Percentiles rank a stretch among this genome's conserved stretches.
These are phyloP conservation scores for Picea sitchensis DNA, from an alignment of 75 land plant species.

Conservation along the genomic window DNA sequence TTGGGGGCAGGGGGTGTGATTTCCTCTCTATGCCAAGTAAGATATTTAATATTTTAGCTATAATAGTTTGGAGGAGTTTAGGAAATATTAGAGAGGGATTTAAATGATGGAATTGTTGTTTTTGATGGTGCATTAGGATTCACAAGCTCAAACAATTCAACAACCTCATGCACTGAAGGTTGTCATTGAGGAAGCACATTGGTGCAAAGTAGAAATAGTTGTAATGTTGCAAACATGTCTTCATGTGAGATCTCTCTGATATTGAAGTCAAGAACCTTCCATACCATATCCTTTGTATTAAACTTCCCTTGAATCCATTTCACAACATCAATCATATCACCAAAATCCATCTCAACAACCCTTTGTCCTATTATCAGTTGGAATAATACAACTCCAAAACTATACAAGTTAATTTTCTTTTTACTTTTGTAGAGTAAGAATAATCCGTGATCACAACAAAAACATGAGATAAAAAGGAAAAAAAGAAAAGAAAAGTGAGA, in stretches of 20 bases:
- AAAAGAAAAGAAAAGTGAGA: not conserved
- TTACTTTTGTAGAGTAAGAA: constrained; percentile 37
- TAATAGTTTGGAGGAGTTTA: too few species aligned
- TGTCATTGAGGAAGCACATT: too few species aligned
- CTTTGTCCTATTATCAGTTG: constrained; percentile 49
- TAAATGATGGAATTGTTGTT: too few species aligned
- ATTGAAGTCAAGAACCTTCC: constrained; percentile 45
- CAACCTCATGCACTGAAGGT: too few species aligned
- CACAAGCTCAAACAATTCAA: too few species aligned
- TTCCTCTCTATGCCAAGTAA: too few species aligned
- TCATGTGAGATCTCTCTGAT: constrained; percentile 11
- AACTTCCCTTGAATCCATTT: constrained; percentile 52
- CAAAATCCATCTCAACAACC: constrained; percentile 17
- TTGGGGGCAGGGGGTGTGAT: too few species aligned
- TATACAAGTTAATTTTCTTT: constrained; percentile 56
- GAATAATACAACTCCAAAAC: constrained; percentile 55
- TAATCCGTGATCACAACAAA: constrained; percentile 32
- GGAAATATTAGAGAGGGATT: too few species aligned
- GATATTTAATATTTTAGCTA: too few species aligned
- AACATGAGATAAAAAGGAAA: too few species aligned
- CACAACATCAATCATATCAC: constrained; percentile 41
- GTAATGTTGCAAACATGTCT: constrained; percentile 41
- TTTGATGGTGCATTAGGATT: too few species aligned
- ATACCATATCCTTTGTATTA: constrained; percentile 33
- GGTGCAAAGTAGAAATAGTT: constrained; percentile 60